Evolutionary conservation across 306 rosid species (phyloP).

Genomic region (Vigna radiata): DNA sequence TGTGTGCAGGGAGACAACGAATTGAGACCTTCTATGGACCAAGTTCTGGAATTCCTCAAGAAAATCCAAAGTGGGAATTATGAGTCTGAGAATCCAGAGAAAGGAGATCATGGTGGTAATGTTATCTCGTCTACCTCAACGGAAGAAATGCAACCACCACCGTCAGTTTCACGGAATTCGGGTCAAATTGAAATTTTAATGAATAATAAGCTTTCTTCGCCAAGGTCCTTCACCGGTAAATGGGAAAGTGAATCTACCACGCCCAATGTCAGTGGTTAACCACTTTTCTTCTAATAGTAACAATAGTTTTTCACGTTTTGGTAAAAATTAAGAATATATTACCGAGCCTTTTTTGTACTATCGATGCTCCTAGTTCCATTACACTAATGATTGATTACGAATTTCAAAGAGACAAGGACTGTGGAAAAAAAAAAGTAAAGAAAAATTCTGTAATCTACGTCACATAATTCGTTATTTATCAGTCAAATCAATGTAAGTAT

Average conservation of each 20-base stretch:
- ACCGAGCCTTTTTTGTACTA: background rate
- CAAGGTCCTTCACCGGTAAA: conserved; percentile 50
- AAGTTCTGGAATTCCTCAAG: conserved; percentile 57
- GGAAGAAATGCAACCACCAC: conserved; percentile 31
- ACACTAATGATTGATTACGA: conserved; percentile 1
- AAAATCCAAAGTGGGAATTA: conserved; percentile 48
- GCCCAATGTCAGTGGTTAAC: conserved; percentile 31
- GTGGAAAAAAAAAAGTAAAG: background rate
- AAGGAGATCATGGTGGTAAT: background rate
- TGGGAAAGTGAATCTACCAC: conserved; percentile 55
- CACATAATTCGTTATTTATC: background rate
- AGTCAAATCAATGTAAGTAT: background rate
- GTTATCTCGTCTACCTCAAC: background rate
- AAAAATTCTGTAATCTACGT: background rate
- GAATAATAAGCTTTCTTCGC: conserved; percentile 47
- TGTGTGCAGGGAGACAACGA: conserved; percentile 74
- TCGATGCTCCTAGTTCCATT: background rate
- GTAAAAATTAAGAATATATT: background rate
- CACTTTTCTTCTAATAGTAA: background rate
- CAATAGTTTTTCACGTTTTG: conserved; percentile 4
- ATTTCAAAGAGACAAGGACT: background rate
- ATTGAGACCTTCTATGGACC: conserved; percentile 74
- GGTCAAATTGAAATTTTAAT: conserved; percentile 42
- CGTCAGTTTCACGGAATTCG: conserved; percentile 41
- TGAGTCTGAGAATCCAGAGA: conserved; percentile 37